phyloP scores from a whole-genome alignment of 345 rosid genomes.

The Rubroshorea leprosula region DNA sequence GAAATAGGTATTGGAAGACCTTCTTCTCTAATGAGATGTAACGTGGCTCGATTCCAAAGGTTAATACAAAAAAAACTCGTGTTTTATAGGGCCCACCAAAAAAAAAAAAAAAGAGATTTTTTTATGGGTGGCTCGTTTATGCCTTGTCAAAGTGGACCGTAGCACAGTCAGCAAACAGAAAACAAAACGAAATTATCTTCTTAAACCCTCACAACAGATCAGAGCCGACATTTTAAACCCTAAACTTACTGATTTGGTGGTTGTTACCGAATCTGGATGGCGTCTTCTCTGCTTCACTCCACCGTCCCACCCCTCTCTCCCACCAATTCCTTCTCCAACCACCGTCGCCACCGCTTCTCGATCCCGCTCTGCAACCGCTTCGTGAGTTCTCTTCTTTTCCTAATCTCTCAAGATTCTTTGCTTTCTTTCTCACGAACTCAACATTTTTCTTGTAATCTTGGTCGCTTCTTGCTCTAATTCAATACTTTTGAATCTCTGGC shows the following conservation, averaged over 20 bases:
- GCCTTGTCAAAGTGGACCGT: too few species aligned
- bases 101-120: too few species aligned
- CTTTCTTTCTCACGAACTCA: neutral
- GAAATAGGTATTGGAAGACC: too few species aligned
- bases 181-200: too few species aligned
- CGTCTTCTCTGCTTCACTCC: slow-evolving; percentile 30
- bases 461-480: slow-evolving; percentile 2
- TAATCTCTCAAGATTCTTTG: neutral
- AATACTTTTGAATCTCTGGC: neutral
- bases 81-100: too few species aligned
- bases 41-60: too few species aligned
- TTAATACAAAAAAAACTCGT: too few species aligned
- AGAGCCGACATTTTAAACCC: neutral
- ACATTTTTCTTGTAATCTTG: too few species aligned
- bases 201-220: neutral
- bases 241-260: neutral
- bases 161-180: too few species aligned
- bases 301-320: slow-evolving; percentile 17
- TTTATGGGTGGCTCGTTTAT: too few species aligned
- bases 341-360: slow-evolving; percentile 13
- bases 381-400: slow-evolving; percentile 18
- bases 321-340: slow-evolving; percentile 9
- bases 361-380: slow-evolving; percentile 22
- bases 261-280: slow-evolving; percentile 2
- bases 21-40: too few species aligned